phyloP scores from a whole-genome alignment of 192 early-diverging fungal genomes.

The Linnemannia zychae region DNA sequence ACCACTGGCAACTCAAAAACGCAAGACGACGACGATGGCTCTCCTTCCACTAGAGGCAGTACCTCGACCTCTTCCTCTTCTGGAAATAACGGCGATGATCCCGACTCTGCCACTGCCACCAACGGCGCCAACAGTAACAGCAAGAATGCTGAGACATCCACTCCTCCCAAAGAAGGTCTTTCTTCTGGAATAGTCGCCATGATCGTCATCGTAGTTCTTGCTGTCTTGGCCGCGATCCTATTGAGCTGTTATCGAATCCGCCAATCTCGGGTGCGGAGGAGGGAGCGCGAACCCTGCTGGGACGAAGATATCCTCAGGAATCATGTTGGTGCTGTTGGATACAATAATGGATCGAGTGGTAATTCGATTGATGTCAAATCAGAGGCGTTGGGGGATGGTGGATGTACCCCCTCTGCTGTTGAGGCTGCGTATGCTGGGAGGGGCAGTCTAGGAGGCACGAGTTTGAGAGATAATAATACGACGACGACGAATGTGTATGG shows the following conservation, averaged over 20 bases:
- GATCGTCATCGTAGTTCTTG: conserved; percentile 15
- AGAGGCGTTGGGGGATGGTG: not conserved
- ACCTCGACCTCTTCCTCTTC: not conserved
- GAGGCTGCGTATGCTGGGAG: not conserved
- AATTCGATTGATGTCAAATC: not conserved
- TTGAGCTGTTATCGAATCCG: conserved; percentile 30
- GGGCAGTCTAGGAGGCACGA: conserved; percentile 10
- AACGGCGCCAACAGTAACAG: not conserved
- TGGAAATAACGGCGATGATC: not conserved
- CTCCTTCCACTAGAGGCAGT: not conserved
- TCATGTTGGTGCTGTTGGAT: conserved; percentile 5
- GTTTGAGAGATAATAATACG: not conserved
- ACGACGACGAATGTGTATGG: not conserved
- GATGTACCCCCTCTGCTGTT: not conserved
- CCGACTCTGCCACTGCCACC: not conserved
- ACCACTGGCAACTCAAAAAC: not conserved
- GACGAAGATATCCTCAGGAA: conserved; percentile 30
- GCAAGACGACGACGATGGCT: not conserved
- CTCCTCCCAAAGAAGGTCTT: not conserved
- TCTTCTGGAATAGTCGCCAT: conserved; percentile 18
- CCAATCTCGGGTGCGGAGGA: not conserved
- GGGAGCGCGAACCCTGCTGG: conserved; percentile 4
- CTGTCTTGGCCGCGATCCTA: not conserved
- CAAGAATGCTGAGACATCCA: not conserved
- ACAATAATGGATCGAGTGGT: not conserved